Percentiles rank a stretch among this genome's conserved stretches.
Conservation (phyloP, 495 filamentous ascomycete genomes). For the Cenococcum geophilum region DNA sequence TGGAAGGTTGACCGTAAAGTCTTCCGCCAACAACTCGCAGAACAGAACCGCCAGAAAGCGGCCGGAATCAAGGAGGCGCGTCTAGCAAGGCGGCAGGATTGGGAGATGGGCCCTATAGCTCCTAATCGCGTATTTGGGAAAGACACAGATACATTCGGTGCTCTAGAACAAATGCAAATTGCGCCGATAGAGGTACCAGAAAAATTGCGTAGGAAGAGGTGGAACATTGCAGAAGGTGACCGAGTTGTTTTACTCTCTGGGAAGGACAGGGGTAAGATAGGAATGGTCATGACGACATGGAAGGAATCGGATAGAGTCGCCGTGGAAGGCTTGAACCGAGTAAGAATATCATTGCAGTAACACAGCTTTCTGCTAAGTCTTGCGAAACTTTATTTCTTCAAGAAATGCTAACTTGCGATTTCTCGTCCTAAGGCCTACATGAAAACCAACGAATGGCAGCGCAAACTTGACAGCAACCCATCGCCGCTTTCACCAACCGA, state of each 20-base stretch:
- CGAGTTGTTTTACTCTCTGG: slow-evolving; percentile 73
- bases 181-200: slow-evolving; percentile 33
- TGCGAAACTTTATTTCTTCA: too few relatives aligned
- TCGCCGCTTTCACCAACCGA: slow-evolving; percentile 43
- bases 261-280: slow-evolving; percentile 74
- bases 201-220: slow-evolving; percentile 48
- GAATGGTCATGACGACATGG: slow-evolving; percentile 55
- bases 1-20: slow-evolving; percentile 71
- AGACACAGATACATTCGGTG: slow-evolving; percentile 45
- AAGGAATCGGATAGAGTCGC: slow-evolving; percentile 50
- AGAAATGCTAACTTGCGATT: not conserved
- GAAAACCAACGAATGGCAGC: slow-evolving; percentile 50
- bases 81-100: slow-evolving; percentile 55
- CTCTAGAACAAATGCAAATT: slow-evolving; percentile 40
- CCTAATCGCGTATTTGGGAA: slow-evolving; percentile 61
- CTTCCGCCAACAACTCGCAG: slow-evolving; percentile 49
- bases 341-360: slow-evolving; percentile 39
- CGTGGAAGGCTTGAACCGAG: slow-evolving; percentile 62
- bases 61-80: slow-evolving; percentile 35
- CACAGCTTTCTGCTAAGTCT: slow-evolving; percentile 3
- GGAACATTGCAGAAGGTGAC: slow-evolving; percentile 63
- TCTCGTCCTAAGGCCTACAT: slow-evolving; percentile 48
- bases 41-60: slow-evolving; percentile 34
- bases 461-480: slow-evolving; percentile 39
- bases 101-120: slow-evolving; percentile 65